Evolutionary conservation across 768 basidiomycete species (phyloP).

Genomic region (Pleurotus tuber-regium): DNA sequence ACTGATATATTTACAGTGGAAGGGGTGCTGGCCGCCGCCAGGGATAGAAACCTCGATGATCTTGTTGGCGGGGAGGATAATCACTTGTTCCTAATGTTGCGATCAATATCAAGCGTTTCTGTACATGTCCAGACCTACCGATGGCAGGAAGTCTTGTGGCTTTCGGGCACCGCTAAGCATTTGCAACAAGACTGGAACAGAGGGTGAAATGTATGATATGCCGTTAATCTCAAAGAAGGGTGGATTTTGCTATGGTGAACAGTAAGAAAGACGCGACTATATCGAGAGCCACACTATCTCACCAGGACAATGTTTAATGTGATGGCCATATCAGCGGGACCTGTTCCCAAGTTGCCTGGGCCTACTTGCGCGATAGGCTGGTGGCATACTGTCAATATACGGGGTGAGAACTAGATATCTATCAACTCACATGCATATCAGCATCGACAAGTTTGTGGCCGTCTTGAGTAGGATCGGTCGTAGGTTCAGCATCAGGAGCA

Average conservation of each 20-base stretch:
- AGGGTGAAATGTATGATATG: slow-evolving; percentile 35
- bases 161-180: slow-evolving; percentile 47
- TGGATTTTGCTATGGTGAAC: slow-evolving; percentile 22
- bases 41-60: slow-evolving; percentile 47
- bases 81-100: slow-evolving; percentile 15
- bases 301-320: slow-evolving; percentile 21
- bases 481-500: slow-evolving; percentile 31
- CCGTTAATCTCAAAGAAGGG: slow-evolving; percentile 31
- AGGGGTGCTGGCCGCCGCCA: slow-evolving; percentile 36
- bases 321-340: slow-evolving; percentile 20
- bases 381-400: no score
- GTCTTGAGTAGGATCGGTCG: slow-evolving; percentile 20
- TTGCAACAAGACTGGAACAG: slow-evolving; percentile 49
- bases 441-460: slow-evolving; percentile 22
- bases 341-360: slow-evolving; percentile 19
- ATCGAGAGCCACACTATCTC: neutral
- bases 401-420: no score
- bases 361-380: slow-evolving; percentile 15
- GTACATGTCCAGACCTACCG: slow-evolving; percentile 11
- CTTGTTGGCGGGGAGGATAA: slow-evolving; percentile 39
- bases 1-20: slow-evolving; percentile 21
- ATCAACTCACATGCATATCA: slow-evolving; percentile 27
- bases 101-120: neutral
- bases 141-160: slow-evolving; percentile 45
- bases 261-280: neutral